phyloP scores from a whole-genome alignment of 768 basidiomycete genomes.

The Suillus decipiens region DNA sequence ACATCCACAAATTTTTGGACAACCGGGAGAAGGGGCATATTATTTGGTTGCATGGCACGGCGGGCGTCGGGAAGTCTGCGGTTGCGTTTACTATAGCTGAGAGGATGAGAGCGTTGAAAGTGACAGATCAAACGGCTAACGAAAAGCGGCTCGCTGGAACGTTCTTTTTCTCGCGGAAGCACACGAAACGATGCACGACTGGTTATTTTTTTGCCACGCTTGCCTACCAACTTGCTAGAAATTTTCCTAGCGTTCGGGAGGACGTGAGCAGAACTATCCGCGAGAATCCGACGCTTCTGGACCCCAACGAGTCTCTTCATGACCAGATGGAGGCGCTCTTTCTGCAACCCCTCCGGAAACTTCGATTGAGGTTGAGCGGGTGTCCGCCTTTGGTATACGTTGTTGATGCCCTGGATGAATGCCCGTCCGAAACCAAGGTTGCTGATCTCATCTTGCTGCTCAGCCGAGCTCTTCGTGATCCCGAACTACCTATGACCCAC shows the following conservation, averaged over 20 bases:
- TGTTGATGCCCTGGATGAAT: background rate
- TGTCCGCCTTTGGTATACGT: background rate
- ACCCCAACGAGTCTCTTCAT: background rate
- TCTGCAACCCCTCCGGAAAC: background rate
- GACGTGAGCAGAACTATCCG: background rate
- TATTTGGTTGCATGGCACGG: background rate
- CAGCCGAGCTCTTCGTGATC: background rate
- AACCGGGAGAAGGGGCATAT: background rate
- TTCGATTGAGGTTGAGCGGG: background rate
- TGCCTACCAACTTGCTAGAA: background rate
- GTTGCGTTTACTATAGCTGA: background rate
- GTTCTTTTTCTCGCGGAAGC: background rate
- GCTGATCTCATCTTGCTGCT: background rate
- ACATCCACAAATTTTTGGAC: background rate
- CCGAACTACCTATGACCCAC: background rate
- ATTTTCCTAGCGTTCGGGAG: background rate
- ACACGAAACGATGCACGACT: background rate
- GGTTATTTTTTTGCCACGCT: background rate
- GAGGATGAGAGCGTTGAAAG: background rate
- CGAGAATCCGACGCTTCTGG: background rate
- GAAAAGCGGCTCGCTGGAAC: background rate
- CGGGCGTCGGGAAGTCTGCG: background rate
- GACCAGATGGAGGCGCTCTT: background rate
- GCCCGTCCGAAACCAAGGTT: background rate
- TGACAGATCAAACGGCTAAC: fast-evolving